phyloP scores from a whole-genome alignment of 2,329 filamentous ascomycete genomes.

The Apiospora saccharicola region DNA sequence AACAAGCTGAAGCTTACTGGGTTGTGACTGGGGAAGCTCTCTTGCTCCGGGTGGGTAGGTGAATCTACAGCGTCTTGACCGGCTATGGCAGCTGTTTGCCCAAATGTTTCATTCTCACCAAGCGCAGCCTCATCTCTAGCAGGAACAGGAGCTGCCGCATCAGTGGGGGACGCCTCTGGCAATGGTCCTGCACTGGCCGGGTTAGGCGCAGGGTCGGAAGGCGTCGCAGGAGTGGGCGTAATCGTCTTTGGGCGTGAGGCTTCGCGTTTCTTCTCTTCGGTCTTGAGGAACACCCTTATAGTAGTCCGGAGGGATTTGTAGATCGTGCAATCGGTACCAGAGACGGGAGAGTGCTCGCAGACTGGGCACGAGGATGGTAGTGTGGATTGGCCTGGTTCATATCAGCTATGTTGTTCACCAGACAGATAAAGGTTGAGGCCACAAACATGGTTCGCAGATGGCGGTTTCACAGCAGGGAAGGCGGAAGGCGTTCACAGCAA shows the following conservation, averaged over 20 bases:
- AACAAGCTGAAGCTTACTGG: slow-evolving; percentile 27
- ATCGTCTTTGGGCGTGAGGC: slow-evolving; percentile 61
- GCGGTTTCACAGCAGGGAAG: slow-evolving; percentile 94
- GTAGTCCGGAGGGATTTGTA: slow-evolving; percentile 94
- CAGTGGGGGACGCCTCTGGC: slow-evolving; percentile 32
- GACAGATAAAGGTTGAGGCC: not conserved
- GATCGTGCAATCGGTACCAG: slow-evolving; percentile 83
- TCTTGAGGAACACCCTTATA: slow-evolving; percentile 88
- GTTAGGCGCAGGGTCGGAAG: slow-evolving; percentile 4
- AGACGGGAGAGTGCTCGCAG: slow-evolving; percentile 90
- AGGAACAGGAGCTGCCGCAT: slow-evolving; percentile 26
- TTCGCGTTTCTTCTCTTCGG: slow-evolving; percentile 88
- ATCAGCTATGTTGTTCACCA: slow-evolving; percentile 28
- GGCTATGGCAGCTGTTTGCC: slow-evolving; percentile 19
- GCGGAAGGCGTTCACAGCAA: slow-evolving; percentile 89
- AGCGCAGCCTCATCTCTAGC: slow-evolving; percentile 15
- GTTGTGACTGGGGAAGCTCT: slow-evolving; percentile 24
- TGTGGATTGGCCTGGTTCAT: slow-evolving; percentile 73
- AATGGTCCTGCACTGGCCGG: slow-evolving; percentile 24
- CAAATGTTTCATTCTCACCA: slow-evolving; percentile 20
- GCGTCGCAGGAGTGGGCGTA: slow-evolving; percentile 44
- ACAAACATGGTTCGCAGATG: slow-evolving; percentile 85
- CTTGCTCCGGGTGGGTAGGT: slow-evolving; percentile 13
- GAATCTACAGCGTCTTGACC: slow-evolving; percentile 28
- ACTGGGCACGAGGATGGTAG: slow-evolving; percentile 85